Evolutionary conservation across 2,329 filamentous ascomycete genomes (phyloP).

Genomic region (Neopestalotiopsis clavispora): DNA sequence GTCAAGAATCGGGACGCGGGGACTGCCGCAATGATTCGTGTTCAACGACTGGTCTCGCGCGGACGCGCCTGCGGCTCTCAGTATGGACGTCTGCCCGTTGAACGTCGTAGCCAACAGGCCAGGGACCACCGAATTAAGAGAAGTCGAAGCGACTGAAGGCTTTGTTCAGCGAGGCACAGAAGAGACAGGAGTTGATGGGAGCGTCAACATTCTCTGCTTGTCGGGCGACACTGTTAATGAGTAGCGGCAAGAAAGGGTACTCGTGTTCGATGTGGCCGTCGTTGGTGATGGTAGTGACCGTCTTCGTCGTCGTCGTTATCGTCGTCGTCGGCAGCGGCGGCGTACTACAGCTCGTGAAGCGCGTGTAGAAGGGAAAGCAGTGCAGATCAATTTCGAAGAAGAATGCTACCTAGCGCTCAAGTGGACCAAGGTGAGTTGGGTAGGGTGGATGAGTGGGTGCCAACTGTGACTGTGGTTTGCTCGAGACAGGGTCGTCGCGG

Average conservation of each 20-base stretch:
- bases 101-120: no score
- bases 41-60: not conserved
- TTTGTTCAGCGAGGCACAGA: not conserved
- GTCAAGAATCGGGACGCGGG: not conserved
- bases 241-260: not conserved
- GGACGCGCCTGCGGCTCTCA: not conserved
- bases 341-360: not conserved
- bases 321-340: not conserved
- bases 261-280: no score
- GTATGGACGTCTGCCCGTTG: not conserved
- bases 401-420: slow-evolving; percentile 13
- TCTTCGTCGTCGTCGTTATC: not conserved
- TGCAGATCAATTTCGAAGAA: slow-evolving; percentile 17
- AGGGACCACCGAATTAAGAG: no score
- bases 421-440: slow-evolving; percentile 11
- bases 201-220: slow-evolving; percentile 1
- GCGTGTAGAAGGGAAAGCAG: not conserved
- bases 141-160: not conserved
- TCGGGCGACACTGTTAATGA: not conserved
- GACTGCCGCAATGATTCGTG: not conserved
- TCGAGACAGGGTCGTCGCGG: slow-evolving; percentile 8
- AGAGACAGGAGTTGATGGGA: not conserved
- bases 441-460: not conserved
- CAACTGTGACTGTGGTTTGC: not conserved
- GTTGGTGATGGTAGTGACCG: not conserved